Conservation (phyloP, 208 protist genomes). For the Porcisia deanei region DNA sequence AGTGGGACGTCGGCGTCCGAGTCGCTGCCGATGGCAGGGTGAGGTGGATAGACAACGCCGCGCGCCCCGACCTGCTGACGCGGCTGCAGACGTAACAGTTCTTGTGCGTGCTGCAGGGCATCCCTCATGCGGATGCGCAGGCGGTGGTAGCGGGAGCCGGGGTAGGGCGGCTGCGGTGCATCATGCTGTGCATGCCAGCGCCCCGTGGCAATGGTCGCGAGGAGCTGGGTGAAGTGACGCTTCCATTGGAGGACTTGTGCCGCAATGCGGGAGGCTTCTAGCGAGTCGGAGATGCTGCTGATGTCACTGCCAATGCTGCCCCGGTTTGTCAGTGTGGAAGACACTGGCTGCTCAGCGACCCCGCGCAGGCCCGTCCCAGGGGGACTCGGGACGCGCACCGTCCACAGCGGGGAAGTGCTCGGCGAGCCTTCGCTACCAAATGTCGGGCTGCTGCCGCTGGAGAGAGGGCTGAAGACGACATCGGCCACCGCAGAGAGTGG, state of each 20-base stretch:
- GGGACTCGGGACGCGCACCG: slow-evolving; percentile 18
- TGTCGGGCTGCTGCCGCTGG: slow-evolving; percentile 21
- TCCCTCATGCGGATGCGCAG: slow-evolving; percentile 15
- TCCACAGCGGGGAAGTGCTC: slow-evolving; percentile 17
- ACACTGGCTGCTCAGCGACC: not conserved
- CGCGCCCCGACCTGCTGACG: slow-evolving; percentile 12
- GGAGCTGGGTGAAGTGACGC: slow-evolving; percentile 31
- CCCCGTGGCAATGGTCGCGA: slow-evolving; percentile 32
- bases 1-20: not conserved
- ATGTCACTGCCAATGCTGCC: slow-evolving; percentile 4
- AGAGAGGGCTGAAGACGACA: slow-evolving; percentile 12
- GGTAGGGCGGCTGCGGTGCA: slow-evolving; percentile 11
- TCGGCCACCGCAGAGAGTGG: slow-evolving; percentile 6
- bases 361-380: not conserved
- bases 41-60: slow-evolving; percentile 23
- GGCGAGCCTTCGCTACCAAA: slow-evolving; percentile 20
- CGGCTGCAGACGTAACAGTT: slow-evolving; percentile 31
- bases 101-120: slow-evolving; percentile 19
- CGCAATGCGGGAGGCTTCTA: slow-evolving; percentile 9
- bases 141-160: slow-evolving; percentile 27
- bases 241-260: slow-evolving; percentile 26
- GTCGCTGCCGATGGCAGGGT: slow-evolving; percentile 1
- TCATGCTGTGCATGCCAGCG: slow-evolving; percentile 24
- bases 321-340: not conserved
- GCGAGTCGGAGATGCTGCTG: slow-evolving; percentile 1